Evolutionary conservation across 176 grass and related monocot genomes (phyloP).

Genomic region (Pharus latifolius): DNA sequence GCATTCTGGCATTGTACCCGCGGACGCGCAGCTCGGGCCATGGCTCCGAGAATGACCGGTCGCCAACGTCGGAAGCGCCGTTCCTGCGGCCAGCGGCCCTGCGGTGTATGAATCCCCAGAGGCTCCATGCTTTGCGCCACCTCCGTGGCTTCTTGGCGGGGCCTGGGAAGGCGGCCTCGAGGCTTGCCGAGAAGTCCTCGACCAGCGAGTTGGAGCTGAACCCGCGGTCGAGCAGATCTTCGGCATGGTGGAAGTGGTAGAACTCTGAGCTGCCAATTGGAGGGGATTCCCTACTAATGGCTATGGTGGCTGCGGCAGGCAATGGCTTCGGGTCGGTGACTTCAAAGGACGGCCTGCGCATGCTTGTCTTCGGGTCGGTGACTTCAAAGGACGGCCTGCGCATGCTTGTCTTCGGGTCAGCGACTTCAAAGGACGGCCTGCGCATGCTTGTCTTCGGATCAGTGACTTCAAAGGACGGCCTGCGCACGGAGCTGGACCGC

Average conservation of each 20-base stretch:
- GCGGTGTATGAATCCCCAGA: conserved; percentile 77
- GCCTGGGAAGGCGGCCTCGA: conserved; percentile 51
- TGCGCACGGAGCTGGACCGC: conserved; percentile 49
- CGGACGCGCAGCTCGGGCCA: conserved; percentile 29
- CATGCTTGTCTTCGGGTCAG: conserved; percentile 16
- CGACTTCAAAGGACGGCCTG: conserved; percentile 16
- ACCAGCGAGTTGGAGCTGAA: conserved; percentile 51
- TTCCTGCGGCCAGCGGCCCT: conserved; percentile 33
- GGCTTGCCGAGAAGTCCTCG: conserved; percentile 61
- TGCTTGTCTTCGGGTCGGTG: too few species aligned
- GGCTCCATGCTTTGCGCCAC: conserved; percentile 69
- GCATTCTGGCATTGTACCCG: conserved; percentile 44
- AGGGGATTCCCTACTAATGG: conserved; percentile 22
- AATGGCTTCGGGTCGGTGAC: conserved; percentile 11
- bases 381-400: conserved; percentile 41
- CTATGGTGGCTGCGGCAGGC: neutral
- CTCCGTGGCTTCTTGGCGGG: conserved; percentile 58
- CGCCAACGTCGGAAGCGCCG: conserved; percentile 6
- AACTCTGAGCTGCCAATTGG: conserved; percentile 65
- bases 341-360: conserved; percentile 41
- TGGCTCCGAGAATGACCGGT: conserved; percentile 61
- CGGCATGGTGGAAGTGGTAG: conserved; percentile 80
- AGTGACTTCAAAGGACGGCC: conserved; percentile 32
- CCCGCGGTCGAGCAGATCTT: conserved; percentile 37
- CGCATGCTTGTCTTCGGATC: neutral